Percentiles rank a stretch among this genome's conserved stretches.
Conservation (phyloP, 441 rosid genomes). For the Euphorbia celastroides region DNA sequence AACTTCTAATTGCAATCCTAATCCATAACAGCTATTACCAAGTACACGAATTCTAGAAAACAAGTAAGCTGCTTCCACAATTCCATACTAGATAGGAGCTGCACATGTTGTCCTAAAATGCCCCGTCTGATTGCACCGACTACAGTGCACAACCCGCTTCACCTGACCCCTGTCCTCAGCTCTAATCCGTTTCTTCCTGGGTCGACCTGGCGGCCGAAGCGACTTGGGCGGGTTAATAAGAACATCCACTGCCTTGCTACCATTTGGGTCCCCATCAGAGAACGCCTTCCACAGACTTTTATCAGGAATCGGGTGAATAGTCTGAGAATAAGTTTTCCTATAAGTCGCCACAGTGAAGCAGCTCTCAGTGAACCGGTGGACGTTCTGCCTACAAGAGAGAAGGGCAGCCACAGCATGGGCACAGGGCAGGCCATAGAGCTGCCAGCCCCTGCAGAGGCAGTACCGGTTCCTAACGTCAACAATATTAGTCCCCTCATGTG, state of each 20-base stretch:
- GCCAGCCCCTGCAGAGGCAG: slow-evolving; percentile 99
- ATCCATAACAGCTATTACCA: no score
- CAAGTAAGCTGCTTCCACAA: slow-evolving; percentile 4
- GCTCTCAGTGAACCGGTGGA: slow-evolving; percentile 90
- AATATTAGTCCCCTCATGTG: slow-evolving; percentile 85
- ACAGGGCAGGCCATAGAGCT: slow-evolving; percentile 88
- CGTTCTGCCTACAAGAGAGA: slow-evolving; percentile 95
- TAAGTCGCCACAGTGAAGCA: slow-evolving; percentile 95
- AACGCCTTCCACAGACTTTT: slow-evolving; percentile 80
- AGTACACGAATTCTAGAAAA: no score
- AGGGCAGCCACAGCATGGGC: slow-evolving; percentile 98
- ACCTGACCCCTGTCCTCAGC: slow-evolving; percentile 85
- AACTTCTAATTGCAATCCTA: slow-evolving; percentile 25
- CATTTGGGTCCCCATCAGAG: slow-evolving; percentile 59
- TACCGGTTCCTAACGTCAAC: slow-evolving; percentile 88
- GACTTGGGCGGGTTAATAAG: slow-evolving; percentile 81
- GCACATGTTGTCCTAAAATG: slow-evolving; percentile 98
- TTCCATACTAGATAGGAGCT: slow-evolving; percentile 60
- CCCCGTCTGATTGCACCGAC: slow-evolving; percentile 95
- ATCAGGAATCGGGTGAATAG: slow-evolving; percentile 95
- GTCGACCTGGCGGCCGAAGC: slow-evolving; percentile 89
- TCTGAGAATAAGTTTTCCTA: slow-evolving; percentile 87
- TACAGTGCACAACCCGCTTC: slow-evolving; percentile 93
- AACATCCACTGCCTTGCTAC: slow-evolving; percentile 33
- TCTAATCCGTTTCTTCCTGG: slow-evolving; percentile 80